A percentile compares a stretch with the other conserved stretches of the same genome.
These are phyloP conservation scores for Coemansia sp. DNA, from an alignment of 371 early-diverging fungal species.

Conservation along the genomic window DNA sequence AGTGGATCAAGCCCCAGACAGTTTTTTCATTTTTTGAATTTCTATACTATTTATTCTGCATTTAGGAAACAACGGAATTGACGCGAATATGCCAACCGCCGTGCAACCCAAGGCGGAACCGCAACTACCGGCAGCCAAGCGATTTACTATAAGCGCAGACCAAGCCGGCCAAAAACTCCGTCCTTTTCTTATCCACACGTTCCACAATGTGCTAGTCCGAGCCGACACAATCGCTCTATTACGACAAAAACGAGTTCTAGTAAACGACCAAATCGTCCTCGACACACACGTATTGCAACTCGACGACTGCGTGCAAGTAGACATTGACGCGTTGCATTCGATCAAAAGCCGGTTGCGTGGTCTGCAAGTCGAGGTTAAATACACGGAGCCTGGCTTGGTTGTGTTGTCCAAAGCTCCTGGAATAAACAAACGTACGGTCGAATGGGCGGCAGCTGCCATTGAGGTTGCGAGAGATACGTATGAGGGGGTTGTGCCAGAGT, in stretches of 20 bases:
- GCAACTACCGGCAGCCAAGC: background rate
- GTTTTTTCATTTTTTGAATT: conserved; percentile 15
- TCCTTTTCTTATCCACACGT: conserved; percentile 24
- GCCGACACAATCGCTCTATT: conserved; percentile 22
- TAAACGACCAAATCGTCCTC: conserved; percentile 24
- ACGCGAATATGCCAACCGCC: background rate
- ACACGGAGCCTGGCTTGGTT: conserved; percentile 27
- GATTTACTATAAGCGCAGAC: background rate
- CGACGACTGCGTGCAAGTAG: conserved; percentile 26
- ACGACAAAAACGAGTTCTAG: conserved; percentile 37
- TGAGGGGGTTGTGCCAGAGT: background rate
- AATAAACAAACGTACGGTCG: conserved; percentile 15
- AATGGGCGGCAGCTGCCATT: conserved; percentile 39
- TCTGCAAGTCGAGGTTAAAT: conserved; percentile 25
- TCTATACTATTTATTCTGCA: background rate
- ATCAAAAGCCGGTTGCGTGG: conserved; percentile 24
- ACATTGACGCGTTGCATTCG: conserved; percentile 11
- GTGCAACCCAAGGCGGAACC: background rate
- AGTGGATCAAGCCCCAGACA: too few species aligned
- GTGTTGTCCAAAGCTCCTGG: conserved; percentile 40
- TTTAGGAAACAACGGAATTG: background rate
- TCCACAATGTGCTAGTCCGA: conserved; percentile 31
- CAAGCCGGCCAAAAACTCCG: conserved; percentile 31
- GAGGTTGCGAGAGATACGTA: background rate
- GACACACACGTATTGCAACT: conserved; percentile 21